These are phyloP conservation scores for Coccomyxa sp. DNA, from an alignment of 139 green algal genomes.

Conservation along the genomic window DNA sequence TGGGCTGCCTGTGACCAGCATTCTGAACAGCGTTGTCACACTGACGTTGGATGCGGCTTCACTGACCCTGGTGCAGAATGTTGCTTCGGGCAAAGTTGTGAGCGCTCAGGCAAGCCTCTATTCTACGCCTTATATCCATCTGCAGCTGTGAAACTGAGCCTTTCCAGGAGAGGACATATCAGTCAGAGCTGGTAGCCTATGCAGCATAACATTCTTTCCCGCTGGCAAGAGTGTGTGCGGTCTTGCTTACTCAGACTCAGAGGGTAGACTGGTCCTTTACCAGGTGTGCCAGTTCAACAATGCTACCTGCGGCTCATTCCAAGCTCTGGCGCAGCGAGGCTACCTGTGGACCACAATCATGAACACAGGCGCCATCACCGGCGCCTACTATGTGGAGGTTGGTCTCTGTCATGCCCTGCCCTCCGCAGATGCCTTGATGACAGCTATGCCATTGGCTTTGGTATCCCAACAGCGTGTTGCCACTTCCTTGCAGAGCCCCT, in stretches of 20 bases:
- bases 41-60: conserved; percentile 57
- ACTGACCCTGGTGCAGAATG: conserved; percentile 57
- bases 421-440: no score
- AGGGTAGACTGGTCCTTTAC: not conserved
- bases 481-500: no score
- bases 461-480: no score
- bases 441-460: no score
- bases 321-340: conserved; percentile 48
- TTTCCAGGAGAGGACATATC: no score
- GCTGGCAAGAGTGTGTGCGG: no score
- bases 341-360: conserved; percentile 53
- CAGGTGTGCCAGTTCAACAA: conserved; percentile 52
- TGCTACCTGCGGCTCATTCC: conserved; percentile 63
- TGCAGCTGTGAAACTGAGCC: no score
- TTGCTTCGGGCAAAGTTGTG: conserved; percentile 57
- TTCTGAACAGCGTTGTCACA: conserved; percentile 55
- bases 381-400: conserved; percentile 54
- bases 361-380: conserved; percentile 55
- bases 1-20: conserved; percentile 49
- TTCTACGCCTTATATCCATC: no score
- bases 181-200: no score
- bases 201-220: no score
- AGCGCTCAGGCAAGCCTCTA: no score
- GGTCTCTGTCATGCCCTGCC: not conserved
- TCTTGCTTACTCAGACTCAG: not conserved